Conservation (phyloP, 441 rosid species). For the Syzygium syzygioides region DNA sequence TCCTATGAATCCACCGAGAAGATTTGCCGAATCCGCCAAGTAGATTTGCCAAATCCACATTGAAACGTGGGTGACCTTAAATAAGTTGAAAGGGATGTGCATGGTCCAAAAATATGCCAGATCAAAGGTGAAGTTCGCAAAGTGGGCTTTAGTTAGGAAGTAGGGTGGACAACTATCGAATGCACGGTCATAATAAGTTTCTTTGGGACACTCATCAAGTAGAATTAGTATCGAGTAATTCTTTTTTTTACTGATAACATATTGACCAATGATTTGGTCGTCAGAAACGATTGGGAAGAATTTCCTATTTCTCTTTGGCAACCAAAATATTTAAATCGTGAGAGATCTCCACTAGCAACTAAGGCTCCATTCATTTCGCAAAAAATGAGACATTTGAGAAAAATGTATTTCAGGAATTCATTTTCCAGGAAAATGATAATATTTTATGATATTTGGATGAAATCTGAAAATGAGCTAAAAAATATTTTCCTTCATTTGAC, state of each 20-base stretch:
- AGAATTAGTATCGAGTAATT: neutral
- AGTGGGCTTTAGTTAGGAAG: neutral
- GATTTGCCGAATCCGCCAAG: neutral
- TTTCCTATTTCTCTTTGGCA: neutral
- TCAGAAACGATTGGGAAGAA: neutral
- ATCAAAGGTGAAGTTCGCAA: neutral
- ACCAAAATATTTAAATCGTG: neutral
- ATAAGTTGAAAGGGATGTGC: neutral
- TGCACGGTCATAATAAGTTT: neutral
- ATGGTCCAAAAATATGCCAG: neutral
- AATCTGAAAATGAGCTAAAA: too few relatives aligned
- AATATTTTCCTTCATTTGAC: too few relatives aligned
- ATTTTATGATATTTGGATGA: too few relatives aligned
- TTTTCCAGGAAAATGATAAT: too few relatives aligned
- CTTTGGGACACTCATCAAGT: neutral
- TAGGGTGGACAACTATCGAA: neutral
- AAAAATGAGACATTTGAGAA: too few relatives aligned
- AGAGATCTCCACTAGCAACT: neutral
- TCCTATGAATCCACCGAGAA: neutral
- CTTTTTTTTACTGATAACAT: neutral
- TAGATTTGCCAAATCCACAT: neutral
- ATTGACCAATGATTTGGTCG: neutral
- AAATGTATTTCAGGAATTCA: too few relatives aligned
- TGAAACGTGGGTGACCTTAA: neutral
- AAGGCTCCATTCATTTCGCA: neutral